Base-by-base conservation (phyloP, 164 flowering plant genomes). In the Kingdonia uniflora region DNA sequence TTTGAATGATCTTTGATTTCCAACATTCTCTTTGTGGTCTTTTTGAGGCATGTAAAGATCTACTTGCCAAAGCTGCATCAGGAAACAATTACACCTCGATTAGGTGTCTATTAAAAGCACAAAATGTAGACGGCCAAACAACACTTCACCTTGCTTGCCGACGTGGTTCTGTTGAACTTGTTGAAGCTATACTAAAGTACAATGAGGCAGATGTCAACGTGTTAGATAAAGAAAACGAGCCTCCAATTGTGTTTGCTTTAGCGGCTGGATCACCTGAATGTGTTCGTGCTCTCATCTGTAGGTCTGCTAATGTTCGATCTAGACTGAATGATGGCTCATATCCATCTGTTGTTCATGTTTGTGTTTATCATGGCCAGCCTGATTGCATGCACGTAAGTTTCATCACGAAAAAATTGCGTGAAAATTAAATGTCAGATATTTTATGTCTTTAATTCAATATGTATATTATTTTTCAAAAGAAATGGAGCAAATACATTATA, bases 341-440 rank as follows among this genome's bases (percentile, higher is more conserved):
- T 63, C 95, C n/a, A 26, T 86, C 95, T 39, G 80, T 94, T 68
- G 96, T 95, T 69, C 99, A 84, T 83, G 97, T 94, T 49, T 94
- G 99, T 76, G 97, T 95, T 15, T 86, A 82, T 70, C 97, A 94
- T 77, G 99, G 99, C 64, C 97, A 94, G 58, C 97, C 99, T 49
- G 95, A 86, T 76, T 94, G 99, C 74, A 94, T 94, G 99, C 95
- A 82, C 46, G 97, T 94, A 80, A 43, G 96, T 72, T 62, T 54
- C n/a, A n/a, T n/a, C n/a, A n/a, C n/a, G n/a, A n/a, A n/a, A n/a
- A n/a, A n/a, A n/a, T n/a, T n/a, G n/a, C n/a, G n/a, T n/a, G n/a
- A n/a, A n/a, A n/a, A n/a, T n/a, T n/a, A n/a, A n/a, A n/a, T n/a
- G n/a, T n/a, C n/a, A n/a, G n/a, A n/a, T n/a, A n/a, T n/a, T n/a